Conservation (phyloP, 2,329 filamentous ascomycete genomes). For the Neopestalotiopsis sp. region DNA sequence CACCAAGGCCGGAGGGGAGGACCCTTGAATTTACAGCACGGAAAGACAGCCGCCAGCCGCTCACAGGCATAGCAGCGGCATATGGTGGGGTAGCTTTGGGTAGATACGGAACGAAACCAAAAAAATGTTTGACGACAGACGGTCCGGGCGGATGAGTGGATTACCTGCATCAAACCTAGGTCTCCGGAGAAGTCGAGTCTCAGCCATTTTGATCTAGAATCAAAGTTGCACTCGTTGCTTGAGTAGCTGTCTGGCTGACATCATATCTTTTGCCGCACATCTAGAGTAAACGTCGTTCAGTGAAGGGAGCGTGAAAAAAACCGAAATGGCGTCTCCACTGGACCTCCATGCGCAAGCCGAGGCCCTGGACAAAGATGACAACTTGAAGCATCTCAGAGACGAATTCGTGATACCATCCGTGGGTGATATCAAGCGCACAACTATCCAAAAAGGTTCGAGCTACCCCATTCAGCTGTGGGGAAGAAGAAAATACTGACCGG, state of each 20-base stretch:
- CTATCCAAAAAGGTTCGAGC: constrained; percentile 27
- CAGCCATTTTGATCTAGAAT: not conserved
- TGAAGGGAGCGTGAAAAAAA: not conserved
- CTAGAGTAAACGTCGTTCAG: not conserved
- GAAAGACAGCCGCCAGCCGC: not conserved
- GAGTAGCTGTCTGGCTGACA: not conserved
- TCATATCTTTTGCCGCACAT: no score
- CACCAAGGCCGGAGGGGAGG: not conserved
- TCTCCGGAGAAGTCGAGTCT: not conserved
- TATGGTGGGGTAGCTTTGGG: constrained; percentile 7
- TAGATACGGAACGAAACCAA: not conserved
- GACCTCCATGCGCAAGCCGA: constrained; percentile 34
- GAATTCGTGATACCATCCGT: constrained; percentile 36
- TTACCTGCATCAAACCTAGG: not conserved
- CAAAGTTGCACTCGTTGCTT: not conserved
- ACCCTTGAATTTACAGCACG: not conserved
- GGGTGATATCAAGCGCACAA: constrained; percentile 35
- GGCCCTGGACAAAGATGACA: constrained; percentile 32
- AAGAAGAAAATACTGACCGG: not conserved
- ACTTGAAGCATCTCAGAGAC: constrained; percentile 31
- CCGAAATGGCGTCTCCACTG: constrained; percentile 11
- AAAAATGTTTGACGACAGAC: not conserved
- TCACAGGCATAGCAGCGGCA: constrained; percentile 3
- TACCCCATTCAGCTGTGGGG: not conserved
- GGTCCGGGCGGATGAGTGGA: not conserved